Evolutionary conservation across 192 early-diverging fungal genomes (phyloP).

Genomic region (Coemansia sp.): DNA sequence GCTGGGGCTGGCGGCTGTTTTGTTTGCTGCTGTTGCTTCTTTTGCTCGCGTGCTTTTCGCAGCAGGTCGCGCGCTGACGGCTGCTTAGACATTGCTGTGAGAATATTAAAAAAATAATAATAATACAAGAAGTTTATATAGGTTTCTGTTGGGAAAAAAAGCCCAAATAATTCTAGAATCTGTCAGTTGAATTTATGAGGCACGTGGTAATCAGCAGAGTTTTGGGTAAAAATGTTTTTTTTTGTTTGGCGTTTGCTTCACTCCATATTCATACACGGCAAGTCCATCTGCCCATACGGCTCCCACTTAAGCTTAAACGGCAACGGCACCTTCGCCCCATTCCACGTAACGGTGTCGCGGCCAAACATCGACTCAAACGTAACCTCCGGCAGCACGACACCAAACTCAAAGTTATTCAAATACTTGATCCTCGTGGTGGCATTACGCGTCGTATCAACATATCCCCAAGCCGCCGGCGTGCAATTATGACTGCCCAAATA

Average conservation of each 20-base stretch:
- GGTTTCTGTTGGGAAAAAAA: not conserved
- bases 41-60: slow-evolving; percentile 40
- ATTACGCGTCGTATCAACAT: not conserved
- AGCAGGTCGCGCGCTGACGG: slow-evolving; percentile 37
- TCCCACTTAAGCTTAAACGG: slow-evolving; percentile 36
- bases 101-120: not conserved
- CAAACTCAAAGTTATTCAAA: slow-evolving; percentile 51
- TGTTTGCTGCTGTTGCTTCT: slow-evolving; percentile 24
- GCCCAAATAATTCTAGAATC: not conserved
- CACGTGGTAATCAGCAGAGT: not conserved
- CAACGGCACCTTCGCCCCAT: slow-evolving; percentile 21
- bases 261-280: slow-evolving; percentile 10
- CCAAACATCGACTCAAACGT: slow-evolving; percentile 24
- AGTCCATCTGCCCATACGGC: slow-evolving; percentile 17
- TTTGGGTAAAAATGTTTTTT: no score
- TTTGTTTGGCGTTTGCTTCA: not conserved
- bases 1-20: not conserved
- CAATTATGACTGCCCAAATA: slow-evolving; percentile 50
- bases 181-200: not conserved
- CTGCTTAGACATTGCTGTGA: slow-evolving; percentile 19
- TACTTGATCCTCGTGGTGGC: not conserved
- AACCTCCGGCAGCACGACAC: slow-evolving; percentile 28
- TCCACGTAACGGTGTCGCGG: slow-evolving; percentile 24
- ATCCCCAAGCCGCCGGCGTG: slow-evolving; percentile 43
- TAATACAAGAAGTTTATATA: not conserved